These are phyloP conservation scores for Penicillium parvum DNA, from an alignment of 495 filamentous ascomycete genomes.

Conservation along the genomic window DNA sequence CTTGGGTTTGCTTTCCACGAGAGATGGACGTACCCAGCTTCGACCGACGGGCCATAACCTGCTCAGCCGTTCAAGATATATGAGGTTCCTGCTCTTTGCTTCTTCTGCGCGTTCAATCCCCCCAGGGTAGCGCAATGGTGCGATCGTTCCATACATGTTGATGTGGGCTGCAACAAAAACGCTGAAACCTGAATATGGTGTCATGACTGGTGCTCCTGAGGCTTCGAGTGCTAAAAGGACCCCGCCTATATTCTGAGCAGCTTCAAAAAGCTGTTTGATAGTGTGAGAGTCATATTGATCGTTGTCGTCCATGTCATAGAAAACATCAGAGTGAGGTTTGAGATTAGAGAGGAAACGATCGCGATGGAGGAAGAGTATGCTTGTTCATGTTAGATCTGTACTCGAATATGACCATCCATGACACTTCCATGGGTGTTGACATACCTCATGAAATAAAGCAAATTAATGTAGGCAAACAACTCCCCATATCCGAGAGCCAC, in stretches of 20 bases:
- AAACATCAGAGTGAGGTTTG: slow-evolving; percentile 24
- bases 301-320: slow-evolving; percentile 20
- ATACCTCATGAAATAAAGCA: slow-evolving; percentile 45
- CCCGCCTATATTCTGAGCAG: slow-evolving; percentile 35
- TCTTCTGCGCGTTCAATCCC: slow-evolving; percentile 34
- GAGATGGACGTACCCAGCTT: slow-evolving; percentile 30
- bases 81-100: slow-evolving; percentile 34
- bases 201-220: slow-evolving; percentile 37
- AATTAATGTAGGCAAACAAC: slow-evolving; percentile 43
- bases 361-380: slow-evolving; percentile 40
- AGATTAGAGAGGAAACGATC: slow-evolving; percentile 37
- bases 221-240: slow-evolving; percentile 35
- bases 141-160: slow-evolving; percentile 45
- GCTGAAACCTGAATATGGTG: slow-evolving; percentile 43
- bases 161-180: slow-evolving; percentile 44
- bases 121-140: slow-evolving; percentile 34
- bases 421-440: background rate
- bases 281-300: slow-evolving; percentile 20
- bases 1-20: background rate
- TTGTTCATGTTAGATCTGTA: slow-evolving; percentile 2
- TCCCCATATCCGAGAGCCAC: slow-evolving; percentile 42
- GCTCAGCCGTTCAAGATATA: slow-evolving; percentile 37
- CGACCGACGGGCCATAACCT: slow-evolving; percentile 39
- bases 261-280: slow-evolving; percentile 35
- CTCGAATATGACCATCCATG: background rate